Percentiles rank a stretch among this genome's conserved stretches.
Evolutionary conservation across 2,329 filamentous ascomycete genomes (phyloP).

Genomic region (Penicillium sp.): DNA sequence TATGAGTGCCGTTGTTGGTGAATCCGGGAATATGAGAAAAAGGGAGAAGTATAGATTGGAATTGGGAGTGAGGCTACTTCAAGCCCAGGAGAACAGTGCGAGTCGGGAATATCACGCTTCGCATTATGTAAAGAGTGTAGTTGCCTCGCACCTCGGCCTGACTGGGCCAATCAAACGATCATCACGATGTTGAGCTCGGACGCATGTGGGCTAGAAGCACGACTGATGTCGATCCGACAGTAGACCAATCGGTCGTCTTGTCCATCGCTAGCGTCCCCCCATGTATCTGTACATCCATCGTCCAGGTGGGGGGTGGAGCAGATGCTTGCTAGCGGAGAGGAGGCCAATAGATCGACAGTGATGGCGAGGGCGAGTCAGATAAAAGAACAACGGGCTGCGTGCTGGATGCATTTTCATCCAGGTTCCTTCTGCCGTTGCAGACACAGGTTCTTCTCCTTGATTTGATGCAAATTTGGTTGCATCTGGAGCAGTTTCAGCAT

Average conservation of each 20-base stretch:
- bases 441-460: background rate
- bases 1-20: too few relatives aligned
- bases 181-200: too few relatives aligned
- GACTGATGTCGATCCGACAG: slow-evolving; percentile 21
- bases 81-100: too few relatives aligned
- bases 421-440: background rate
- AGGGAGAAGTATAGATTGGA: too few relatives aligned
- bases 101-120: too few relatives aligned
- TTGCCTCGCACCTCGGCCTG: too few relatives aligned
- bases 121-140: too few relatives aligned
- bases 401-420: background rate
- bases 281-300: background rate
- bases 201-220: too few relatives aligned
- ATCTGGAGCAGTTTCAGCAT: slow-evolving; percentile 7
- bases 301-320: slow-evolving; percentile 8
- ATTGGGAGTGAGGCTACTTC: too few relatives aligned
- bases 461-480: background rate
- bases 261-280: background rate
- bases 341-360: slow-evolving; percentile 7
- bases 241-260: slow-evolving; percentile 18
- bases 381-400: too few relatives aligned
- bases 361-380: slow-evolving; percentile 3
- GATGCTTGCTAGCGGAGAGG: slow-evolving; percentile 11
- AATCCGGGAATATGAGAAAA: too few relatives aligned
- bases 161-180: too few relatives aligned